Evolutionary conservation across 2,329 filamentous ascomycete species (phyloP).

Genomic region (Xylariaceae sp.): DNA sequence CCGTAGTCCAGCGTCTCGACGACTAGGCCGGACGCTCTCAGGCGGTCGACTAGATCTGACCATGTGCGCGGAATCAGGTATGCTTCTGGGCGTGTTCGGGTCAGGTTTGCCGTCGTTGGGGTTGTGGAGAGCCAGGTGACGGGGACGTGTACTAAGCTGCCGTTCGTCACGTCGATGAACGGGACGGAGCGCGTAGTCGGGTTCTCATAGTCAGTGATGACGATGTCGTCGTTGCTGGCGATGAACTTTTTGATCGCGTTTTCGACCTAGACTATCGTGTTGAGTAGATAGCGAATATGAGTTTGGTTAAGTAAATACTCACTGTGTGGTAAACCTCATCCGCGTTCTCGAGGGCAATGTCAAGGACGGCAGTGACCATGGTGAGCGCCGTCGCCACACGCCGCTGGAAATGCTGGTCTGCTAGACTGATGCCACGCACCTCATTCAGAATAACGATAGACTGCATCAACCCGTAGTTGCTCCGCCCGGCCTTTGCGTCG

Average conservation of each 20-base stretch:
- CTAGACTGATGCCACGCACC: constrained; percentile 28
- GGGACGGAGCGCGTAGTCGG: constrained; percentile 23
- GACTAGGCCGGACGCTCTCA: constrained; percentile 22
- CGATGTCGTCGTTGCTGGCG: constrained; percentile 24
- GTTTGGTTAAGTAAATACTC: neutral
- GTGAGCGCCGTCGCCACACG: constrained; percentile 27
- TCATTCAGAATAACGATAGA: constrained; percentile 27
- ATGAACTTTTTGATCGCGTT: constrained; percentile 26
- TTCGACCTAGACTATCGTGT: constrained; percentile 15
- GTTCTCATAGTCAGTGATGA: constrained; percentile 26
- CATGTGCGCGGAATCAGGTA: constrained; percentile 29
- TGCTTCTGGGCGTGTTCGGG: constrained; percentile 25
- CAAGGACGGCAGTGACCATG: constrained; percentile 28
- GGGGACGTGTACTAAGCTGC: constrained; percentile 23
- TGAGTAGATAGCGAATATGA: neutral
- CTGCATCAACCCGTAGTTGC: constrained; percentile 27
- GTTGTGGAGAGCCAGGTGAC: constrained; percentile 26
- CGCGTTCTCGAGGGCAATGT: constrained; percentile 25
- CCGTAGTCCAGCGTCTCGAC: constrained; percentile 25
- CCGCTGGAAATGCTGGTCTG: constrained; percentile 30
- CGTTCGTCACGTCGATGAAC: constrained; percentile 25
- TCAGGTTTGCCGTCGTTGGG: constrained; percentile 25
- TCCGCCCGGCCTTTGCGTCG: constrained; percentile 26
- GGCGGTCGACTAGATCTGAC: constrained; percentile 24
- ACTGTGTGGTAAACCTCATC: constrained; percentile 25